Conservation (phyloP, 306 rosid genomes). For the Fragaria nilgerrensis region DNA sequence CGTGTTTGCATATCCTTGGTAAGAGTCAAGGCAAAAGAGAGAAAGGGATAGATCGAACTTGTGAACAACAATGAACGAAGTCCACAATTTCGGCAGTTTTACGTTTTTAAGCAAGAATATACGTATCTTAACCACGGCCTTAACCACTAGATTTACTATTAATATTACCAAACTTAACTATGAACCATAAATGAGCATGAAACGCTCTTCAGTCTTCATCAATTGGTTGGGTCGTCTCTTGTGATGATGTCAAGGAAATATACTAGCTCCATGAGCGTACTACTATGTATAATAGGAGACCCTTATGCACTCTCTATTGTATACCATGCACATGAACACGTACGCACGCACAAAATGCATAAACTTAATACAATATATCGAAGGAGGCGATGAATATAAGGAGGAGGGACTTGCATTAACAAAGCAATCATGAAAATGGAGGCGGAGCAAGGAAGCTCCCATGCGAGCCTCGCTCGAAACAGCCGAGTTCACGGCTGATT, state of each 20-base stretch:
- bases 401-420: conserved; percentile 57
- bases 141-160: not conserved
- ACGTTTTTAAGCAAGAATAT: not conserved
- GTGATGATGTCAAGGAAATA: not conserved
- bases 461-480: conserved; percentile 58
- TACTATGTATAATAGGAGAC: not conserved
- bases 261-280: not conserved
- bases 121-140: not conserved
- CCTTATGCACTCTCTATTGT: not conserved
- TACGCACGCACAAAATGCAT: not conserved
- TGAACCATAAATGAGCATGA: not conserved
- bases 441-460: conserved; percentile 86
- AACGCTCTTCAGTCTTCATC: not conserved
- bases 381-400: not conserved
- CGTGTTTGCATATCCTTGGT: not conserved
- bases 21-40: not conserved
- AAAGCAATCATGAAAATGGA: conserved; percentile 86
- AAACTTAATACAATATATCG: not conserved
- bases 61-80: not conserved
- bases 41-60: not conserved
- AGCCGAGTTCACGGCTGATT: conserved; percentile 34
- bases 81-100: not conserved
- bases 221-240: not conserved
- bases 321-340: not conserved
- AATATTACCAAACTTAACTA: too few relatives aligned